These are phyloP conservation scores for Claviceps fusiformis DNA, from an alignment of 2,329 filamentous ascomycete species.

Conservation along the genomic window DNA sequence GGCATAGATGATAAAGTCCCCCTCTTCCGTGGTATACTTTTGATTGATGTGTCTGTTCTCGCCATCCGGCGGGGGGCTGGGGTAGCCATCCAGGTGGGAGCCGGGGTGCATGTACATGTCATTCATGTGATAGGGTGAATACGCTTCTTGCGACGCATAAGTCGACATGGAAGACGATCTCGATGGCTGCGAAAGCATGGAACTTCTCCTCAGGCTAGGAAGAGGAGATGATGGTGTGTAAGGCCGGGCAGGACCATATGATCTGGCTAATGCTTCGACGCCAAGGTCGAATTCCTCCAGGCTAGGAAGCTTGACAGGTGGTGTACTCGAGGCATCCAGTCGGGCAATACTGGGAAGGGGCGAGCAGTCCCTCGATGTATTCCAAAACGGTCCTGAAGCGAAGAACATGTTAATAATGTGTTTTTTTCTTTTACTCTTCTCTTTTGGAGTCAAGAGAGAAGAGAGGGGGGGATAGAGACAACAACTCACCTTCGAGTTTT, in stretches of 20 bases:
- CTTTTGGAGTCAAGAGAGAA: too few relatives aligned
- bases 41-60: conserved; percentile 28
- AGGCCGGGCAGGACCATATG: conserved; percentile 15
- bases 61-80: conserved; percentile 22
- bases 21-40: conserved; percentile 29
- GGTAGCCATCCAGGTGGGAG: conserved; percentile 17
- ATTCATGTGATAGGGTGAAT: conserved; percentile 11
- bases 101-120: conserved; percentile 13
- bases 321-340: conserved; percentile 6
- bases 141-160: conserved; percentile 11
- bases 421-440: too few relatives aligned
- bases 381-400: too few relatives aligned
- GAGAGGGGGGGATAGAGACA: too few relatives aligned
- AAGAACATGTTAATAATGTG: too few relatives aligned
- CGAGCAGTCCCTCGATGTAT: conserved; percentile 12
- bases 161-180: conserved; percentile 8
- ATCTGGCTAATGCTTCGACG: conserved; percentile 22
- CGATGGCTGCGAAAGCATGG: conserved; percentile 13
- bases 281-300: conserved; percentile 25
- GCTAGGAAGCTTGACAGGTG: conserved; percentile 19
- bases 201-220: conserved; percentile 11
- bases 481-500: conserved; percentile 17
- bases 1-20: conserved; percentile 30
- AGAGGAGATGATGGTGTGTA: conserved; percentile 18
- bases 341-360: conserved; percentile 13